A percentile compares a stretch with the other conserved stretches of the same genome.
phyloP scores from a whole-genome alignment of 768 basidiomycete species.

The Collybia sp. region DNA sequence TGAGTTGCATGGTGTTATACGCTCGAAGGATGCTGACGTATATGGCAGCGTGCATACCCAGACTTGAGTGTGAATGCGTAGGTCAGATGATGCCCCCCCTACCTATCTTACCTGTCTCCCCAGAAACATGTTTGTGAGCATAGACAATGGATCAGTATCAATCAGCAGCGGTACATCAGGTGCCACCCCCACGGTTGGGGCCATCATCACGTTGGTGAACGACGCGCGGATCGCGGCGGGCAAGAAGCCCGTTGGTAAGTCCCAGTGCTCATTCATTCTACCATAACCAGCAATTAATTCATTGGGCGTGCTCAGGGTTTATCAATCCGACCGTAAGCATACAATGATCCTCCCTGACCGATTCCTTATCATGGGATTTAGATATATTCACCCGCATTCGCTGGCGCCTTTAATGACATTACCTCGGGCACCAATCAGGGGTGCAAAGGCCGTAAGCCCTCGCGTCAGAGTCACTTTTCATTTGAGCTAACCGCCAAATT shows the following conservation, averaged over 20 bases:
- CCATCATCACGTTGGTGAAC: conserved; percentile 33
- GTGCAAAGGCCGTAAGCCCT: conserved; percentile 32
- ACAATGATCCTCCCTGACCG: neutral
- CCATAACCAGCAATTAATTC: no score
- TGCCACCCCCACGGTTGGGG: conserved; percentile 25
- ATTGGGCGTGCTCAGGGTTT: conserved; percentile 20
- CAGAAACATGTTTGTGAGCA: conserved; percentile 9
- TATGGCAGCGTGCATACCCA: conserved; percentile 24
- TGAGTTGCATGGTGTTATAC: conserved; percentile 8
- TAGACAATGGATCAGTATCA: conserved; percentile 21
- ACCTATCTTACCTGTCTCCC: no score
- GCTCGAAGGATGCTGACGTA: neutral
- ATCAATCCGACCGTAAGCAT: conserved; percentile 36
- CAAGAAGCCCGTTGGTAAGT: conserved; percentile 26
- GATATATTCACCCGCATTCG: conserved; percentile 26
- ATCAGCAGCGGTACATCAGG: conserved; percentile 26
- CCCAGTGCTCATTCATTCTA: no score
- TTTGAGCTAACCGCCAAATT: neutral
- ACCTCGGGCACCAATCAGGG: conserved; percentile 39
- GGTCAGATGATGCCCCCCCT: conserved; percentile 11
- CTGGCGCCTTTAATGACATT: conserved; percentile 35
- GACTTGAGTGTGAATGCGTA: conserved; percentile 33
- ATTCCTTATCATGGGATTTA: conserved; percentile 1
- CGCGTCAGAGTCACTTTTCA: neutral
- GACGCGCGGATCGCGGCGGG: conserved; percentile 30